Percentiles rank a stretch among this genome's conserved stretches.
Conservation (phyloP, 192 early-diverging fungal genomes). For the Obelidium mucronatum region DNA sequence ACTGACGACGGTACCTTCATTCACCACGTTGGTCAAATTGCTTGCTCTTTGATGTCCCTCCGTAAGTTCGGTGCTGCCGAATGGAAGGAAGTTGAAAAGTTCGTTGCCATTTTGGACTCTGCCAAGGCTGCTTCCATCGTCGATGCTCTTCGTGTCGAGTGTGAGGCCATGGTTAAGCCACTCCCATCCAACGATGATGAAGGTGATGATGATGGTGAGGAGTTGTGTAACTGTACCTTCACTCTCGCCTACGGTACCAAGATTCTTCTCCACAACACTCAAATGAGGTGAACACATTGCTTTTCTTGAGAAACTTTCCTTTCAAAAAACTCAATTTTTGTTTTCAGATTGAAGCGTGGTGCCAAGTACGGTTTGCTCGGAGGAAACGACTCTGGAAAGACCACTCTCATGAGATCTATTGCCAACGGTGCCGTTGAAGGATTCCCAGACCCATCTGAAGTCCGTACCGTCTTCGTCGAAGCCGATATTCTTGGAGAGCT, state of each 20-base stretch:
- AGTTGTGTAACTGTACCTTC: slow-evolving; percentile 80
- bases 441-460: slow-evolving; percentile 79
- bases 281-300: slow-evolving; percentile 42
- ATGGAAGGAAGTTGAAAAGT: slow-evolving; percentile 67
- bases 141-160: slow-evolving; percentile 35
- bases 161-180: slow-evolving; percentile 47
- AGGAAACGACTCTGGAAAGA: slow-evolving; percentile 86
- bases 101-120: slow-evolving; percentile 60
- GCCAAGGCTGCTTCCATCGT: slow-evolving; percentile 39
- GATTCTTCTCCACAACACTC: slow-evolving; percentile 77
- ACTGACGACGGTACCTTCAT: slow-evolving; percentile 51
- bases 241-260: slow-evolving; percentile 84
- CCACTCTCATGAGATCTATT: slow-evolving; percentile 87
- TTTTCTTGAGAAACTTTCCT: not conserved
- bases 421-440: slow-evolving; percentile 82
- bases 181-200: slow-evolving; percentile 51
- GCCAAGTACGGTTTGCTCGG: slow-evolving; percentile 84
- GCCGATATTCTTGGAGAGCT: slow-evolving; percentile 67
- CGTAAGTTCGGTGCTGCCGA: slow-evolving; percentile 70
- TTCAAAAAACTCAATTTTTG: slow-evolving; percentile 40
- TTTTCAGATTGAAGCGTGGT: slow-evolving; percentile 68
- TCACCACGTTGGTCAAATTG: slow-evolving; percentile 66
- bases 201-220: slow-evolving; percentile 57
- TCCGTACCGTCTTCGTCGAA: slow-evolving; percentile 83
- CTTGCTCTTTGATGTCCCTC: slow-evolving; percentile 65